Percentiles rank a stretch among this genome's conserved stretches.
These are phyloP conservation scores for Vigna hirtella DNA, from an alignment of 306 rosid species.

Conservation along the genomic window DNA sequence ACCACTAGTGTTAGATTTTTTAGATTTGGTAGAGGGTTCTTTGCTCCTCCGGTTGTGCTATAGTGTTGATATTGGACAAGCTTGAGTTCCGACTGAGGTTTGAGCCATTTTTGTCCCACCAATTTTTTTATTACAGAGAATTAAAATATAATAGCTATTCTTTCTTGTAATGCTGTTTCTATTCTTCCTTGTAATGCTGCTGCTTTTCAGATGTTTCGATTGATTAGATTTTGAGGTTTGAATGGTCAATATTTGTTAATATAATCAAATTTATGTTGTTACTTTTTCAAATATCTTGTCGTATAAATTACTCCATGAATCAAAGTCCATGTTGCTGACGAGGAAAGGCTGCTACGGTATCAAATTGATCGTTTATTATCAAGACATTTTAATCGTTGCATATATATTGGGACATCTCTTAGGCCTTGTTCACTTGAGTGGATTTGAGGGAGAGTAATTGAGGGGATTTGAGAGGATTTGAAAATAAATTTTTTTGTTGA, in stretches of 20 bases:
- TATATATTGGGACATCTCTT: too few species aligned
- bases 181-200: background rate
- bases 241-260: constrained; percentile 27
- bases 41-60: constrained; percentile 38
- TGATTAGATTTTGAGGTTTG: constrained; percentile 18
- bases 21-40: constrained; percentile 61
- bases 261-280: constrained; percentile 13
- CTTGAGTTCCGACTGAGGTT: constrained; percentile 53
- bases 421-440: too few species aligned
- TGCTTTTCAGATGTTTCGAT: constrained; percentile 27
- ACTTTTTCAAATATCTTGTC: background rate
- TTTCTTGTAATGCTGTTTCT: constrained; percentile 40
- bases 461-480: too few species aligned
- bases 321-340: background rate
- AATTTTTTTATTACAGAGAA: constrained; percentile 41
- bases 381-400: background rate
- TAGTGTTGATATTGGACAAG: constrained; percentile 53
- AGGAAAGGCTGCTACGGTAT: background rate
- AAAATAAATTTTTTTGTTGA: too few species aligned
- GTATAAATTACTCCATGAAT: background rate
- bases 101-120: constrained; percentile 62
- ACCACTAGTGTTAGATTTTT: constrained; percentile 50
- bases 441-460: too few species aligned
- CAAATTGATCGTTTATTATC: background rate
- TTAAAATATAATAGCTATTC: constrained; percentile 50